Conservation (phyloP, 768 basidiomycete species). For the Suillus plorans region DNA sequence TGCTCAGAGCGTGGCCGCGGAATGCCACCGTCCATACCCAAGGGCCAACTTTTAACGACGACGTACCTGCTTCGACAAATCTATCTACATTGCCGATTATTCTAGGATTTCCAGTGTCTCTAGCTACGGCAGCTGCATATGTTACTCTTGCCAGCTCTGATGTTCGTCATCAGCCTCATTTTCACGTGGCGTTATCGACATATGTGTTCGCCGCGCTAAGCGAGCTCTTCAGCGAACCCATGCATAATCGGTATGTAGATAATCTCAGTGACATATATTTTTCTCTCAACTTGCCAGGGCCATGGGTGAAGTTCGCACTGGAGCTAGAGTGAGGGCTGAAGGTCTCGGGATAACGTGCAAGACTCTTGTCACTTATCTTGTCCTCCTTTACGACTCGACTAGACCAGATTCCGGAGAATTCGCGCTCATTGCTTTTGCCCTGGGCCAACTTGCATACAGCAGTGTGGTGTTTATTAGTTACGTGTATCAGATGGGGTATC, state of each 20-base stretch:
- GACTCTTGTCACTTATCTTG: constrained; percentile 67
- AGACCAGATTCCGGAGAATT: constrained; percentile 36
- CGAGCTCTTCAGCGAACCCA: constrained; percentile 83
- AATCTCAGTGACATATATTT: constrained; percentile 1
- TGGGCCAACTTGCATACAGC: constrained; percentile 81
- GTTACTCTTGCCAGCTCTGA: constrained; percentile 48
- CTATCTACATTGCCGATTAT: constrained; percentile 64
- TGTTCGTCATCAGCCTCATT: constrained; percentile 62
- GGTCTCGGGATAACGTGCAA: constrained; percentile 77
- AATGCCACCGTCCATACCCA: constrained; percentile 8
- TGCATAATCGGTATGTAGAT: constrained; percentile 61
- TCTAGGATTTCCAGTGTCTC: constrained; percentile 66
- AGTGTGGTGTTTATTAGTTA: constrained; percentile 57
- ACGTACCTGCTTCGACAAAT: constrained; percentile 34
- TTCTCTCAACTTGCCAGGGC: constrained; percentile 45
- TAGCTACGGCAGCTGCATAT: constrained; percentile 55
- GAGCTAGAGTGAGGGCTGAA: constrained; percentile 80
- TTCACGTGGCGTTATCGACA: constrained; percentile 57
- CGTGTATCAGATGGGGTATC: constrained; percentile 38
- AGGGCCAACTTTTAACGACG: constrained; percentile 1
- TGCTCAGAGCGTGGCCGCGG: constrained; percentile 57
- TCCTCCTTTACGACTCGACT: constrained; percentile 53
- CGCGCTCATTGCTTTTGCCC: constrained; percentile 80
- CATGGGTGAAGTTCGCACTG: constrained; percentile 65
- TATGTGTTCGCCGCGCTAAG: constrained; percentile 75